A percentile compares a stretch with the other conserved stretches of the same genome.
These are phyloP conservation scores for Ceratocystis alfenasii DNA, from an alignment of 2,329 filamentous ascomycete genomes.

Conservation along the genomic window DNA sequence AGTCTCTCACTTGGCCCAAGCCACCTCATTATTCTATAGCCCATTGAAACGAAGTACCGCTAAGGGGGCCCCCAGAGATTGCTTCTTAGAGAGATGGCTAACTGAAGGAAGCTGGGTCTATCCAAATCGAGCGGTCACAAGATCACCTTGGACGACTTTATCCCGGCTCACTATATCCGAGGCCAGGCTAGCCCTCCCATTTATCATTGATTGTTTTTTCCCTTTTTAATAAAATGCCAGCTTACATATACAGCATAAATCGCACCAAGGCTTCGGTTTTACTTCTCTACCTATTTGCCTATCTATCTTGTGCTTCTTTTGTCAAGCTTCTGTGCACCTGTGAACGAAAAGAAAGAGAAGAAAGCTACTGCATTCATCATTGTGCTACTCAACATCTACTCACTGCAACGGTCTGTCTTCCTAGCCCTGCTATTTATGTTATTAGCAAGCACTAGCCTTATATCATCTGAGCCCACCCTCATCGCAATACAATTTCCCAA, in stretches of 20 bases:
- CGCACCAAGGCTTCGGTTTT: not conserved
- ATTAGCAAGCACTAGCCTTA: no score
- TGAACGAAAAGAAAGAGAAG: no score
- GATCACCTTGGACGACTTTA: conserved; percentile 19
- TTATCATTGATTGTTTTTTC: not conserved
- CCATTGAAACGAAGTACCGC: no score
- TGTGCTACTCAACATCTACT: no score
- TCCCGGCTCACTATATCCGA: conserved; percentile 22
- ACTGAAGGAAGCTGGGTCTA: not conserved
- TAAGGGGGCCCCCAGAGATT: no score
- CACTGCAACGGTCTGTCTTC: no score
- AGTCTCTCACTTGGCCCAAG: no score
- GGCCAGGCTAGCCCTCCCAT: conserved; percentile 8
- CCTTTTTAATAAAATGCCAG: not conserved
- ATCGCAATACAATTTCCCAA: no score
- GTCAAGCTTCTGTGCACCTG: not conserved
- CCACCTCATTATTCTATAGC: no score
- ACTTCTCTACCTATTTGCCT: not conserved
- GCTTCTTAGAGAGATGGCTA: not conserved
- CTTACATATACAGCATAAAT: not conserved
- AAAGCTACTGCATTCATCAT: no score
- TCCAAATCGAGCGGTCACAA: conserved; percentile 16
- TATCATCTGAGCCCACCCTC: no score
- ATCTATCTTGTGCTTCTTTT: not conserved
- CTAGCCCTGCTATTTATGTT: no score